Percentiles rank a stretch among this genome's conserved stretches.
These are phyloP conservation scores for Prunus davidiana DNA, from an alignment of 306 rosid species.

Conservation along the genomic window DNA sequence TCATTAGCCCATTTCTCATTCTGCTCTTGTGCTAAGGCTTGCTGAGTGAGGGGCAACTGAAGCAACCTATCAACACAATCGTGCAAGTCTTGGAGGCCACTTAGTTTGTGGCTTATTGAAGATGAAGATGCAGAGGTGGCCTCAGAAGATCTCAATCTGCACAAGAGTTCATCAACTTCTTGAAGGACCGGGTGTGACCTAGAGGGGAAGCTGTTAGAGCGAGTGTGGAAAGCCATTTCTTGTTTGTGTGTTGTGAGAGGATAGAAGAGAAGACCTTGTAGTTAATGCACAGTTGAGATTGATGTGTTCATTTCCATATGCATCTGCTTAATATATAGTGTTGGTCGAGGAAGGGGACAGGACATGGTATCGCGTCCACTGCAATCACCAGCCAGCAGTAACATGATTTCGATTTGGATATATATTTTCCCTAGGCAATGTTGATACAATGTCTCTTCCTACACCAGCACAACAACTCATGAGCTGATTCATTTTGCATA, in stretches of 20 bases:
- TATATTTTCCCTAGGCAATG: slow-evolving; percentile 10
- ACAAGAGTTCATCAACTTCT: slow-evolving; percentile 14
- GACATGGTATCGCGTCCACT: slow-evolving; percentile 29
- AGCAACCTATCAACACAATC: slow-evolving; percentile 31
- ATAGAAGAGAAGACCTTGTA: background rate
- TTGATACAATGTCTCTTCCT: slow-evolving; percentile 15
- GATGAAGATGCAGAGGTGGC: slow-evolving; percentile 23
- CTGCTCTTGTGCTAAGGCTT: slow-evolving; percentile 8
- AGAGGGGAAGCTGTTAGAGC: slow-evolving; percentile 35
- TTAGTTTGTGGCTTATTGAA: slow-evolving; percentile 16
- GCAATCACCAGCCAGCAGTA: background rate
- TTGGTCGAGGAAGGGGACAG: slow-evolving; percentile 13
- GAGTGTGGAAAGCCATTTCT: slow-evolving; percentile 18
- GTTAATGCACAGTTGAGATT: slow-evolving; percentile 1
- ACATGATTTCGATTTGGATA: slow-evolving; percentile 27
- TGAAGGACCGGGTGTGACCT: slow-evolving; percentile 25
- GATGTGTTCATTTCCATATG: background rate
- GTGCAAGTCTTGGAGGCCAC: slow-evolving; percentile 24
- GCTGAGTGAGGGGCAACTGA: slow-evolving; percentile 21
- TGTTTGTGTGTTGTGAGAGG: background rate
- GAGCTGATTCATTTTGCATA: background rate
- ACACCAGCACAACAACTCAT: slow-evolving; percentile 25
- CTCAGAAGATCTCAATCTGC: slow-evolving; percentile 24
- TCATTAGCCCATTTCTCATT: slow-evolving; percentile 11
- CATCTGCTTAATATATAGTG: background rate